Percentiles rank a stretch among this genome's conserved stretches.
Conservation (phyloP, 148 eudicot genomes). For the Polygonum maritimum region DNA sequence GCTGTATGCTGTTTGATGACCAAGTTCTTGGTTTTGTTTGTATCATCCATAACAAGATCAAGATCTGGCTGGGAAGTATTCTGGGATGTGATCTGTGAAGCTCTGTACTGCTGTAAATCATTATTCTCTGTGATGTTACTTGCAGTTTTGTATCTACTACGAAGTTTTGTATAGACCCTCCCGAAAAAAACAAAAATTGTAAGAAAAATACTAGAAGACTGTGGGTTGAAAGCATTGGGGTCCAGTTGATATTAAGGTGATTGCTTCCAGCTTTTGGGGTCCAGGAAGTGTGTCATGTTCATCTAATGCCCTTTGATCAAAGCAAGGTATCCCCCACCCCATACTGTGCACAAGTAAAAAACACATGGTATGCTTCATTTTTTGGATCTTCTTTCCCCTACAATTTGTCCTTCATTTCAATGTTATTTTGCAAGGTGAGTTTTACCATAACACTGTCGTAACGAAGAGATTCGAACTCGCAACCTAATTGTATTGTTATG, state of each 20-base stretch:
- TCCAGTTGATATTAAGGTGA: constrained; percentile 4
- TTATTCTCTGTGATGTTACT: not conserved
- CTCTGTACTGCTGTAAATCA: not conserved
- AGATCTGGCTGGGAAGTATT: not conserved
- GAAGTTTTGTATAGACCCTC: not conserved
- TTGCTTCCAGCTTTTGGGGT: constrained; percentile 2
- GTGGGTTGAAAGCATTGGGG: constrained; percentile 7
- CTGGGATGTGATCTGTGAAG: not conserved
- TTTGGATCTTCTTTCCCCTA: not conserved
- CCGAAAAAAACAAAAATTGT: not conserved
- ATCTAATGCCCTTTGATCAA: constrained; percentile 3
- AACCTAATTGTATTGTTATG: no score
- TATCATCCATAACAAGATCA: not conserved
- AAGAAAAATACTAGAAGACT: constrained; percentile 2
- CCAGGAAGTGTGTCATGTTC: not conserved
- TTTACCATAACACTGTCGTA: not conserved
- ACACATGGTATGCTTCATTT: not conserved
- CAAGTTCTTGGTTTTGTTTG: not conserved
- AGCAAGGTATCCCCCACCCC: constrained; percentile 9
- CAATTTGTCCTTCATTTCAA: not conserved
- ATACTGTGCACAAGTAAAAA: not conserved
- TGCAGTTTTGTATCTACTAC: not conserved
- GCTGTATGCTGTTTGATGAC: constrained; percentile 44
- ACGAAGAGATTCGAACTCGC: no score
- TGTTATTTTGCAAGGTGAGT: not conserved